Percentiles rank a stretch among this genome's conserved stretches.
Evolutionary conservation across 495 filamentous ascomycete genomes (phyloP).

Genomic region (Penicillium dipodomyicola): DNA sequence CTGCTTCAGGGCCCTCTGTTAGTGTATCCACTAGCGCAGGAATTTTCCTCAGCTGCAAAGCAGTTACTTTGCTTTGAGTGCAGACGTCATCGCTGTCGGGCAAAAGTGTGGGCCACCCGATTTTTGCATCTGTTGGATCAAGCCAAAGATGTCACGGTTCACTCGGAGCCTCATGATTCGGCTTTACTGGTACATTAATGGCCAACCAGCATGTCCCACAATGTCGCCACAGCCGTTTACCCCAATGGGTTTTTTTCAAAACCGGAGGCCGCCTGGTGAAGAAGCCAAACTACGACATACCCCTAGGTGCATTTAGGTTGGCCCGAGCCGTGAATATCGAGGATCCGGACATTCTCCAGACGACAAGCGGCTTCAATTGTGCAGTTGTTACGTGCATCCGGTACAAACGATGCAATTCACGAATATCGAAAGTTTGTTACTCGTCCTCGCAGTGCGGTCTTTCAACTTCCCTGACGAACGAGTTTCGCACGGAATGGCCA

Average conservation of each 20-base stretch:
- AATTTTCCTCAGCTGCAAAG: background rate
- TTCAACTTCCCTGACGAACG: background rate
- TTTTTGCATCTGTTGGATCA: background rate
- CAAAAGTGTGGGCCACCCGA: background rate
- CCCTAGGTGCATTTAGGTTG: background rate
- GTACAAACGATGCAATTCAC: background rate
- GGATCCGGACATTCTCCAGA: background rate
- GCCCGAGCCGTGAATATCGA: background rate
- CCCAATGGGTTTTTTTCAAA: background rate
- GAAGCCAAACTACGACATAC: background rate
- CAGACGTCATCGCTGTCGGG: background rate
- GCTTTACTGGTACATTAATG: background rate
- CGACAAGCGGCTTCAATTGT: background rate
- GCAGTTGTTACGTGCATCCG: background rate
- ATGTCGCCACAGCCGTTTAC: background rate
- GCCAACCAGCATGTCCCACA: background rate
- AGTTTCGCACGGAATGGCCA: background rate
- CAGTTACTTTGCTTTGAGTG: constrained; percentile 1
- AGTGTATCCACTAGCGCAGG: background rate
- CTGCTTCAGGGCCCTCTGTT: background rate
- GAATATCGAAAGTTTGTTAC: background rate
- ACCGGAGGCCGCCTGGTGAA: background rate
- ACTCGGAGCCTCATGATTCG: constrained; percentile 1
- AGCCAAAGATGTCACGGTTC: background rate
- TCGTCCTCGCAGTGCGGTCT: background rate